A percentile compares a stretch with the other conserved stretches of the same genome.
Conservation (phyloP, 352 stramenopile species). For the Phytopythium aichiense region DNA sequence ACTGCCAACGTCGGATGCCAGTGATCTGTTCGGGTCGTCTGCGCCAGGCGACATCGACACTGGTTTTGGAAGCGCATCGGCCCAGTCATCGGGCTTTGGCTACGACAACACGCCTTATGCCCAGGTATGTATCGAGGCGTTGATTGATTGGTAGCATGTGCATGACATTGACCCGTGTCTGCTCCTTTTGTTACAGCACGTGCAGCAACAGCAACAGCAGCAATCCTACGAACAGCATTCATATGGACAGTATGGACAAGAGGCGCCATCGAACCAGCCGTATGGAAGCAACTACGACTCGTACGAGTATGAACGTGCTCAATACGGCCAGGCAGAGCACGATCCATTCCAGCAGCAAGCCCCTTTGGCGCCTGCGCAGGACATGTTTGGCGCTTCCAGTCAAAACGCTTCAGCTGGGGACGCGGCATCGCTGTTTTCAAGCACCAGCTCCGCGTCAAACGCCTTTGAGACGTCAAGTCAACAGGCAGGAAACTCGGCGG, state of each 20-base stretch:
- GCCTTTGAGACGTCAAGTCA: conserved; percentile 2
- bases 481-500: not conserved
- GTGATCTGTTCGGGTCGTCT: conserved; percentile 50
- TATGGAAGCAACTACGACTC: conserved; percentile 3
- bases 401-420: not conserved
- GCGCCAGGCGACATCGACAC: conserved; percentile 21
- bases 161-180: not conserved
- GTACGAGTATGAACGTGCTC: not conserved
- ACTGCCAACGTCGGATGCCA: conserved; percentile 43
- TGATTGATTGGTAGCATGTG: not conserved
- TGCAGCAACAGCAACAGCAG: not conserved
- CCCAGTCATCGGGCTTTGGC: conserved; percentile 22
- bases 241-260: not conserved
- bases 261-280: not conserved
- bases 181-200: not conserved
- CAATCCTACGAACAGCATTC: conserved; percentile 4
- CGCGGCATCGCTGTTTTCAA: conserved; percentile 5
- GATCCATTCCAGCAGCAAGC: conserved; percentile 3
- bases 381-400: conserved; percentile 3
- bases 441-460: not conserved
- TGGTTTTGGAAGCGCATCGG: conserved; percentile 25
- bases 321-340: not conserved
- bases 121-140: conserved; percentile 22
- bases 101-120: conserved; percentile 26
- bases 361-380: not conserved